Base-by-base conservation (phyloP, 2,329 filamentous ascomycete species). In the Penicillium rolfsii region DNA sequence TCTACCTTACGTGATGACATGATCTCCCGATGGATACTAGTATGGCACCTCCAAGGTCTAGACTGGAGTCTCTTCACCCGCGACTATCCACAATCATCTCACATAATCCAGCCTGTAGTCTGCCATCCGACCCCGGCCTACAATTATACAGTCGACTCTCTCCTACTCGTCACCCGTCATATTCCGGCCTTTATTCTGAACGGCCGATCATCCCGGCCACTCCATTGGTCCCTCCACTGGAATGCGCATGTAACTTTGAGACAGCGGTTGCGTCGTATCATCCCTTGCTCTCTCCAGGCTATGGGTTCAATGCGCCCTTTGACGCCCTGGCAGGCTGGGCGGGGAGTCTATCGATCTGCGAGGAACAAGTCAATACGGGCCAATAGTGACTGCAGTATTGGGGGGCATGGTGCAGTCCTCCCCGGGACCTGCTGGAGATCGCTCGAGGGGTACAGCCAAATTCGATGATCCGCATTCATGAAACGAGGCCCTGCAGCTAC, bases 211-310 rank as follows among this genome's bases (percentile, higher is more conserved):
- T 57, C 48, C 50, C 33, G 24, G 28, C 19, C 55, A n/a, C n/a
- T 30, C 36, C 26, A 41, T 57, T 41, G 50, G 50, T 35, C 33
- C 12, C 12, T 40, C 52, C 54, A 52, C 26, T 48, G 58, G 65
- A 54, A 67, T 68, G 67, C 62, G 33, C 46, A 68, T 68, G 67
- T 68, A 67, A 69, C 67, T 69, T 57, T 64, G 61, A 69, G 61
- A 69, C 66, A 55, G 45, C 45, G 55, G 55, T 50, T 53, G 58
- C 52, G 59, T 66, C 54, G 49, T 28, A 55, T 59, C 48, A 62
- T 45, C 67, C 66, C 66, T 68, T 68, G 67, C 55, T 64, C 59
- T 40, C 52, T 16, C 58, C 61, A 59, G 49, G 61, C 63, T 52
- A 58, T 58, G 55, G 56, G 50, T 45, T 58, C 22, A 46, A 16